Evolutionary conservation across 139 green algal genomes (phyloP).

Genomic region (Tetratostichococcus sp.): DNA sequence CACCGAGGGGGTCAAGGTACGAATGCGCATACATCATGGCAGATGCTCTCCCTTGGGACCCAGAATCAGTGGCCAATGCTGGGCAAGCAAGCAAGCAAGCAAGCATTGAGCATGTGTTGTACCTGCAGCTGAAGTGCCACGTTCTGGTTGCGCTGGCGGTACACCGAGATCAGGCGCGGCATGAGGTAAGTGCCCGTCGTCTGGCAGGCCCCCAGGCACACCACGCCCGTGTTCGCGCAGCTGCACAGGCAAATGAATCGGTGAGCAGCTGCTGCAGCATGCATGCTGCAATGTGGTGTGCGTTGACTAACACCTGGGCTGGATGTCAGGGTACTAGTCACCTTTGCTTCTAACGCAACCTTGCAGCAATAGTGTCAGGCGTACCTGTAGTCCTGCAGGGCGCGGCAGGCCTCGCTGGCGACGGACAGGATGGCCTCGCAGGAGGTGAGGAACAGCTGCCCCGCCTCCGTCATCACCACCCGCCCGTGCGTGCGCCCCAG

Average conservation of each 20-base stretch:
- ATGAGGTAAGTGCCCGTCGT: conserved; percentile 45
- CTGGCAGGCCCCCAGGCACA: conserved; percentile 34
- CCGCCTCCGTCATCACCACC: conserved; percentile 16
- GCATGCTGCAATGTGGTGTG: no score
- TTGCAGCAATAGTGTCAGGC: no score
- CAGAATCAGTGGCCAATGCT: no score
- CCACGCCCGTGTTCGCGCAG: conserved; percentile 13
- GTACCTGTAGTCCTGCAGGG: conserved; percentile 11
- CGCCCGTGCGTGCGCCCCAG: not conserved
- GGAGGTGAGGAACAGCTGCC: conserved; percentile 15
- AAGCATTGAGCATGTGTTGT: no score
- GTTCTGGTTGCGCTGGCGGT: conserved; percentile 11
- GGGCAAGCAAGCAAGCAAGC: no score
- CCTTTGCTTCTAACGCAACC: no score
- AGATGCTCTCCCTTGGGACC: no score
- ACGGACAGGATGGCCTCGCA: conserved; percentile 20
- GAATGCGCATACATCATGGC: no score
- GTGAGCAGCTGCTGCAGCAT: no score
- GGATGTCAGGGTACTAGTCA: no score
- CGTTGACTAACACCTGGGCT: no score
- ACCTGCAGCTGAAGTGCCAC: conserved; percentile 1
- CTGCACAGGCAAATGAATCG: not conserved
- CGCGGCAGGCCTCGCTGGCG: conserved; percentile 13
- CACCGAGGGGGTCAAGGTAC: no score
- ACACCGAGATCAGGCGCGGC: conserved; percentile 31